Percentiles rank a stretch among this genome's conserved stretches.
Evolutionary conservation across 148 eudicot species (phyloP).

Genomic region (Persicaria tinctoria): DNA sequence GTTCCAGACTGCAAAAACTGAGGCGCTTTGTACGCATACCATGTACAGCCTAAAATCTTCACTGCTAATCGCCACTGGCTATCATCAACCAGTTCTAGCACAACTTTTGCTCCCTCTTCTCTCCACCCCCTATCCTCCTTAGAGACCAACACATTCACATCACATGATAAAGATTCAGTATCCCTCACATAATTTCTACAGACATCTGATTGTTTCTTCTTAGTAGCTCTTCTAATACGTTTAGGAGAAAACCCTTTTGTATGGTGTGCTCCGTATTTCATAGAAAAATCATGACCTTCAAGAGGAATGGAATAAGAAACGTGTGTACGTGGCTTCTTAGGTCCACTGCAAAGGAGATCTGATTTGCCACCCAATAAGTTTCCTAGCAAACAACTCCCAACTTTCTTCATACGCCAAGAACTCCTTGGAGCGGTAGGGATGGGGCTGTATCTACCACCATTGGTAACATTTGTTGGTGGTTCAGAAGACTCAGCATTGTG

Average conservation of each 20-base stretch:
- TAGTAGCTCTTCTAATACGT: constrained; percentile 69
- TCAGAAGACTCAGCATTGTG: constrained; percentile 20
- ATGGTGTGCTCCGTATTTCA: constrained; percentile 32
- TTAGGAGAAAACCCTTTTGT: constrained; percentile 44
- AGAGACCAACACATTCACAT: constrained; percentile 66
- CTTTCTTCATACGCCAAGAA: constrained; percentile 27
- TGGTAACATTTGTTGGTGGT: constrained; percentile 21
- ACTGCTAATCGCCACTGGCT: constrained; percentile 84
- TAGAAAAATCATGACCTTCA: constrained; percentile 39
- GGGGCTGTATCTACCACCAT: constrained; percentile 28
- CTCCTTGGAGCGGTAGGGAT: constrained; percentile 30
- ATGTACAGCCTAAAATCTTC: constrained; percentile 49
- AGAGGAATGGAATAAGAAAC: constrained; percentile 70
- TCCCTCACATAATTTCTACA: constrained; percentile 37
- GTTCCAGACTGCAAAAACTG: constrained; percentile 76
- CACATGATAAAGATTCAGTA: constrained; percentile 51
- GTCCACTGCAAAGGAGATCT: constrained; percentile 49
- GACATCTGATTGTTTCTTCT: constrained; percentile 47
- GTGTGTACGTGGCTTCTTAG: constrained; percentile 84
- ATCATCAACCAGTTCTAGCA: constrained; percentile 55
- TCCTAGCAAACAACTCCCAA: constrained; percentile 26
- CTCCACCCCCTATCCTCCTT: constrained; percentile 80
- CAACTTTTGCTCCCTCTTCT: constrained; percentile 72
- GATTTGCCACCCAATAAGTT: constrained; percentile 43
- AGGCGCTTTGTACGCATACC: constrained; percentile 64